Evolutionary conservation across 164 flowering plant species (phyloP), one percentile per base, ranked within the genome.

Genomic region (Protea cynaroides): DNA sequence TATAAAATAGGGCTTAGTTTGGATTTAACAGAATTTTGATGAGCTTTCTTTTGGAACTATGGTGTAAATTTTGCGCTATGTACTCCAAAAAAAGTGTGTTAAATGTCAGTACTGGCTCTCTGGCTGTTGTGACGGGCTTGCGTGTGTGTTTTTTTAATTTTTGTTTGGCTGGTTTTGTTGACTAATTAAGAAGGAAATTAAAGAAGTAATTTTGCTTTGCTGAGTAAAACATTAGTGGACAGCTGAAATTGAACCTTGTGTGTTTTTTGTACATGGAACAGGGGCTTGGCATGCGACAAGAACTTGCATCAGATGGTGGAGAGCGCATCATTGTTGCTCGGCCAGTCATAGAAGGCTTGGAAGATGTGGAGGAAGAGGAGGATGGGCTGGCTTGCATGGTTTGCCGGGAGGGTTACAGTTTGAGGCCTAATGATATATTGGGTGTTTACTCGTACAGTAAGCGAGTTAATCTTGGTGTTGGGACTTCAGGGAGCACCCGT

Each of bases 361-460:
- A 95, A 64, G 99, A 95, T 64, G 85, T 95, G 59, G 93, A 88
- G 72, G 96, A 93, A 66, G 98, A 95, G 69, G 94, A 88, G 69
- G 96, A 90, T 77, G 97, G 99, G 36, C 65, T 90, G 69, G 97
- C 99, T 47, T 95, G 99, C 83, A 92, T 95, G 99, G 97, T 95
- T 0, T 95, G 99, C 76, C 81, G 97, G n/a, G 99, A 95, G 72
- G 99, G 99, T 10, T 95, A 89, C 78, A 87, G 86, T 74, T 77
- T 95, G 72, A 82, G 97, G 72, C 99, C 97, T 25, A 82, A 74
- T 65, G 97, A 92, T 74, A 75, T 95, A 72, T 77, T 95, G 64
- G 99, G 99, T 46, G 92, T 83, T 47, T 95, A 95, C 78, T 81
- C 96, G 8, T 95, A 85, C 76, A 89, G 97, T 79, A 95, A 95